These are phyloP conservation scores for Triglochin maritima DNA, from an alignment of 106 monocot species.

Conservation along the genomic window DNA sequence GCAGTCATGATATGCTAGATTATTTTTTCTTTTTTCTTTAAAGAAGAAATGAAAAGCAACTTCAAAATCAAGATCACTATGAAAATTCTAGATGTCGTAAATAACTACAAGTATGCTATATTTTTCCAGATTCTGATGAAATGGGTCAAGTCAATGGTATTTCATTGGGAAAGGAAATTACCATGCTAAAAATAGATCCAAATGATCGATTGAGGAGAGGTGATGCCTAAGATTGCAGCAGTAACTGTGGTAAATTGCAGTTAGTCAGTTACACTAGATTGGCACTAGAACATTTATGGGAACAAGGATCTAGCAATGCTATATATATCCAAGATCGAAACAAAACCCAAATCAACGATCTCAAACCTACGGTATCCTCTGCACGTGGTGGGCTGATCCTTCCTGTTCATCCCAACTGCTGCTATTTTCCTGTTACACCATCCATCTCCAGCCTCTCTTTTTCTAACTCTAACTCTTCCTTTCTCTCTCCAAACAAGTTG, in stretches of 20 bases:
- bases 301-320: too few species aligned
- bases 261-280: too few species aligned
- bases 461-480: conserved; percentile 13
- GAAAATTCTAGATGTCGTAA: too few species aligned
- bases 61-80: too few species aligned
- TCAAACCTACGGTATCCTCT: conserved; percentile 7
- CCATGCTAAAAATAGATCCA: neutral
- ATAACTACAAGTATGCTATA: too few species aligned
- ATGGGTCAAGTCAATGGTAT: neutral
- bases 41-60: too few species aligned
- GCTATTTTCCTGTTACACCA: conserved; percentile 32
- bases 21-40: too few species aligned
- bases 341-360: neutral
- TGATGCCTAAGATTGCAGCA: too few species aligned
- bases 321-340: neutral
- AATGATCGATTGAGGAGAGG: neutral
- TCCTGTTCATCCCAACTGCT: conserved; percentile 8
- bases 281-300: too few species aligned
- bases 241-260: too few species aligned
- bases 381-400: conserved; percentile 15
- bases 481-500: conserved; percentile 7
- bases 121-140: too few species aligned
- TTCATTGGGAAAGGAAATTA: neutral
- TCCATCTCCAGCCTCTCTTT: conserved; percentile 7
- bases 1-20: too few species aligned